phyloP scores from a whole-genome alignment of 2,329 filamentous ascomycete genomes.

The Diaporthe australafricana region DNA sequence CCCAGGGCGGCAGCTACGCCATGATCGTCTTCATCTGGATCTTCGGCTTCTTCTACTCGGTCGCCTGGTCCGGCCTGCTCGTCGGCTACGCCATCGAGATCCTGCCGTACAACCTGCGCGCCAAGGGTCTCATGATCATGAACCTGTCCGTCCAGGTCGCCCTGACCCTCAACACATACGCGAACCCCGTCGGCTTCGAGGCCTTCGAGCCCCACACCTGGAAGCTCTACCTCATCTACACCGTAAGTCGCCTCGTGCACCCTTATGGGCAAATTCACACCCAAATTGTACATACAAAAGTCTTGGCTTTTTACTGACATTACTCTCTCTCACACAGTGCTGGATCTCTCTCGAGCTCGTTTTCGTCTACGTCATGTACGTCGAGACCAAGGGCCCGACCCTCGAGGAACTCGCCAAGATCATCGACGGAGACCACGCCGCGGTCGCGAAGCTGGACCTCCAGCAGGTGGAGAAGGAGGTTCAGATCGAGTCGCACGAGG shows the following conservation, averaged over 20 bases:
- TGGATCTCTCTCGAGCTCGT: conserved; percentile 67
- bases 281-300: no score
- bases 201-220: conserved; percentile 58
- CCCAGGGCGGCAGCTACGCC: conserved; percentile 51
- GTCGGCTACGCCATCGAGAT: conserved; percentile 65
- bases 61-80: conserved; percentile 68
- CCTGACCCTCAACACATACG: conserved; percentile 64
- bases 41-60: conserved; percentile 59
- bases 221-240: conserved; percentile 69
- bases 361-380: conserved; percentile 66
- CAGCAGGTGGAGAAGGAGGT: conserved; percentile 58
- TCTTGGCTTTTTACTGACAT: no score
- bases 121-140: conserved; percentile 68
- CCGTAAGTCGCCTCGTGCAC: conserved; percentile 56
- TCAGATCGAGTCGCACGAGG: conserved; percentile 38
- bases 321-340: conserved; percentile 43
- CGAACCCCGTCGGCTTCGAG: conserved; percentile 66
- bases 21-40: conserved; percentile 58
- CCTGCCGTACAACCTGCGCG: conserved; percentile 60
- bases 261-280: no score
- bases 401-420: conserved; percentile 76
- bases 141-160: conserved; percentile 67
- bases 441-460: conserved; percentile 59
- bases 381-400: conserved; percentile 73
- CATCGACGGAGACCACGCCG: conserved; percentile 71